Percentiles rank a stretch among this genome's conserved stretches.
phyloP scores from a whole-genome alignment of 495 filamentous ascomycete genomes.

The Aspergillus carlsbadensis region DNA sequence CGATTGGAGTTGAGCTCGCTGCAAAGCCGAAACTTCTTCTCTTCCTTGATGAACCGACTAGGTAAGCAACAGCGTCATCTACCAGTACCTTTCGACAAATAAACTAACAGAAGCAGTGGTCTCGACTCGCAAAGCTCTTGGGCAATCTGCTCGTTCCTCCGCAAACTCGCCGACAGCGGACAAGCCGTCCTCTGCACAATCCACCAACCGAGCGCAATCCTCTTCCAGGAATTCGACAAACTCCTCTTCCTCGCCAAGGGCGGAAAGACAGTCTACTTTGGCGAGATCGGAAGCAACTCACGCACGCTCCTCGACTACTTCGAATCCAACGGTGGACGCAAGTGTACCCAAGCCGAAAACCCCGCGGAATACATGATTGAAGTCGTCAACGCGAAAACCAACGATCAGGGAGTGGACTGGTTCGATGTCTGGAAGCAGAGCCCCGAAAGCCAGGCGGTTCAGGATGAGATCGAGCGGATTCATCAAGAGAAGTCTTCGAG shows the following conservation, averaged over 20 bases:
- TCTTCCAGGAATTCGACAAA: constrained; percentile 91
- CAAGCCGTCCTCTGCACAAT: constrained; percentile 92
- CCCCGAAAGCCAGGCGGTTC: constrained; percentile 61
- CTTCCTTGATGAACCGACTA: constrained; percentile 87
- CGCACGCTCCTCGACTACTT: constrained; percentile 71
- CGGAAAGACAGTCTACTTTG: constrained; percentile 84
- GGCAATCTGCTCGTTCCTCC: constrained; percentile 77
- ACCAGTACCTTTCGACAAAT: no score
- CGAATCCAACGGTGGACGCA: constrained; percentile 64
- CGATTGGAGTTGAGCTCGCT: constrained; percentile 90
- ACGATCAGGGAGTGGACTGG: constrained; percentile 75
- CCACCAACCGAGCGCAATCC: constrained; percentile 86
- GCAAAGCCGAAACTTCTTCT: constrained; percentile 86
- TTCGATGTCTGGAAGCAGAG: constrained; percentile 69
- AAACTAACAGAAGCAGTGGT: constrained; percentile 48
- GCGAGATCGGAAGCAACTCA: constrained; percentile 76
- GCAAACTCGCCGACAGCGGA: constrained; percentile 80
- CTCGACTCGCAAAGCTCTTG: constrained; percentile 84
- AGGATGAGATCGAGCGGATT: constrained; percentile 63
- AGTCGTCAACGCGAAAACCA: constrained; percentile 59
- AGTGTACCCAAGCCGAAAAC: constrained; percentile 69
- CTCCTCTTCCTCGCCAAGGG: constrained; percentile 79
- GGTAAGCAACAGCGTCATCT: neutral
- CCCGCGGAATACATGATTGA: constrained; percentile 93
- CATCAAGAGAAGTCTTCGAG: constrained; percentile 40